Conservation (phyloP, 129 eudicot genomes). For the Helianthus tuberosus region DNA sequence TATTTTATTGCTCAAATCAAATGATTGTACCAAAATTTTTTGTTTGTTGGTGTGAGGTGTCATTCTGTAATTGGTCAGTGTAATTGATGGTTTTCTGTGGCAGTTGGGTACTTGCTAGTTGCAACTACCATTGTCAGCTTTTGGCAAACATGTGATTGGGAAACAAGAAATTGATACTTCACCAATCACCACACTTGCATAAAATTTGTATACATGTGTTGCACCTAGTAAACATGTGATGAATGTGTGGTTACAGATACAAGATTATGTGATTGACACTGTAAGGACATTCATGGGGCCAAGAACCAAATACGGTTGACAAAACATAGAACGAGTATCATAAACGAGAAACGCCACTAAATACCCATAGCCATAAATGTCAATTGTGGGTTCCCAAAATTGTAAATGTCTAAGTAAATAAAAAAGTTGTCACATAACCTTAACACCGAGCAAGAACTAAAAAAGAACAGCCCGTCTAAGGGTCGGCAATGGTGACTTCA, state of each 20-base stretch:
- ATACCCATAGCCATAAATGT: no score
- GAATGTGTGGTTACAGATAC: background rate
- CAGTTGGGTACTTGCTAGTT: constrained; percentile 33
- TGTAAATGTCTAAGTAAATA: background rate
- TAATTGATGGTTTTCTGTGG: constrained; percentile 16
- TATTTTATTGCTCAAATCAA: constrained; percentile 20
- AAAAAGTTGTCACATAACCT: background rate
- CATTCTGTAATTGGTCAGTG: constrained; percentile 15
- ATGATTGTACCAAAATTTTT: constrained; percentile 8
- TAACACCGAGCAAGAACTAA: background rate
- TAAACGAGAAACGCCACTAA: no score
- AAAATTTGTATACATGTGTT: background rate
- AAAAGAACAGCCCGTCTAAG: constrained; percentile 23
- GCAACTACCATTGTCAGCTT: constrained; percentile 36
- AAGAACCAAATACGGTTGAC: no score
- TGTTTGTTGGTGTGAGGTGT: constrained; percentile 17
- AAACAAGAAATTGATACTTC: constrained; percentile 19
- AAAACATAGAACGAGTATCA: no score
- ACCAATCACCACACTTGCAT: constrained; percentile 18
- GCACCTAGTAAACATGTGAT: background rate
- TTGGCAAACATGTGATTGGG: constrained; percentile 31
- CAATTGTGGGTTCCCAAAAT: constrained; percentile 18
- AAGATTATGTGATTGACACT: background rate
- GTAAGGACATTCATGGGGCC: no score
- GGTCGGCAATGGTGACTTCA: constrained; percentile 80